phyloP scores from a whole-genome alignment of 1,139 yeast species.

The Zhuliangozyma blackwelliae region DNA sequence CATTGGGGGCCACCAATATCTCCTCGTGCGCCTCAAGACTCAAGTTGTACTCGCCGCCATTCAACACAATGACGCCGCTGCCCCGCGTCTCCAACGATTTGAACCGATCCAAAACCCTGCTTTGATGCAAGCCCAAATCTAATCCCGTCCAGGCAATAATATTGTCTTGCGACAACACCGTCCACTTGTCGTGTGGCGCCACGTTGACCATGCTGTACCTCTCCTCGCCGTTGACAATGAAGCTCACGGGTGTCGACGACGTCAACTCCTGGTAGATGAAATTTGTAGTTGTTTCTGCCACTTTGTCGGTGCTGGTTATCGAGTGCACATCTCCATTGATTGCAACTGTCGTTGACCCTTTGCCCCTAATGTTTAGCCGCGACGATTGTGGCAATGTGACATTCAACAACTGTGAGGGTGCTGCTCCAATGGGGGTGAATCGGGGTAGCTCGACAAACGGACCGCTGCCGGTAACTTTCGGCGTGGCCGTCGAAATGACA shows the following conservation, averaged over 20 bases:
- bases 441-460: conserved; percentile 38
- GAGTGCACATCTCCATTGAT: conserved; percentile 26
- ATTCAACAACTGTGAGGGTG: conserved; percentile 26
- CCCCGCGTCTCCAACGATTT: conserved; percentile 26
- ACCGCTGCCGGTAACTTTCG: conserved; percentile 29
- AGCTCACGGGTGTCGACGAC: conserved; percentile 21
- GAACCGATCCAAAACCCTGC: conserved; percentile 14
- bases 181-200: conserved; percentile 25
- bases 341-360: conserved; percentile 27
- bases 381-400: conserved; percentile 35
- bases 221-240: conserved; percentile 27
- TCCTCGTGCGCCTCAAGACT: conserved; percentile 27
- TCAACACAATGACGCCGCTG: conserved; percentile 33
- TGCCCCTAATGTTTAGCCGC: conserved; percentile 22
- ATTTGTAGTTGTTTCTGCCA: not conserved
- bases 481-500: conserved; percentile 3
- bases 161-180: conserved; percentile 24
- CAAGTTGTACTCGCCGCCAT: conserved; percentile 22
- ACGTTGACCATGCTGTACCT: conserved; percentile 25
- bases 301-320: not conserved
- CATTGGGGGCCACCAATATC: conserved; percentile 29
- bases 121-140: conserved; percentile 21
- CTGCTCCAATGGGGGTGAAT: conserved; percentile 28
- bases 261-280: conserved; percentile 22
- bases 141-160: conserved; percentile 47